Conservation (phyloP, 148 eudicot genomes). For the Mesembryanthemum crystallinum region DNA sequence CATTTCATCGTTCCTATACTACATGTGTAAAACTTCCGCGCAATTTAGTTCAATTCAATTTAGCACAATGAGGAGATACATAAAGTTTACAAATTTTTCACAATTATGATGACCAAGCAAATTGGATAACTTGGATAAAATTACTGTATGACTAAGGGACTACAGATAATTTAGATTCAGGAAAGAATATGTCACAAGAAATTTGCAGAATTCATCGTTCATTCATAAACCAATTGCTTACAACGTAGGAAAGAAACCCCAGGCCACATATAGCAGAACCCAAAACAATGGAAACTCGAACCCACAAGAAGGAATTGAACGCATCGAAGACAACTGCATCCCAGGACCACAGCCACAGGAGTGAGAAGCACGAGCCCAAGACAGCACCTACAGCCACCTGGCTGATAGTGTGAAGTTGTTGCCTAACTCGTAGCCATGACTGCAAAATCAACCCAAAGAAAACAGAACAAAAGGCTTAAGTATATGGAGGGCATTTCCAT, state of each 20-base stretch:
- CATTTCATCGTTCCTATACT: too few relatives aligned
- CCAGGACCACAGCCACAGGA: slow-evolving; percentile 78
- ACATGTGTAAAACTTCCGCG: too few relatives aligned
- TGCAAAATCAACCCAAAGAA: slow-evolving; percentile 27
- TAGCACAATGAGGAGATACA: too few relatives aligned
- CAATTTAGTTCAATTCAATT: too few relatives aligned
- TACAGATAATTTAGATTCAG: not conserved
- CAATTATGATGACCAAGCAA: too few relatives aligned
- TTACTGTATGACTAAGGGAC: not conserved
- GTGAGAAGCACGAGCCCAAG: slow-evolving; percentile 56
- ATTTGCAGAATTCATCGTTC: slow-evolving; percentile 20
- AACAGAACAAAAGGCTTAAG: not conserved
- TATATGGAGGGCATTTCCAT: not conserved
- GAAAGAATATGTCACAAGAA: not conserved
- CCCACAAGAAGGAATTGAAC: slow-evolving; percentile 54
- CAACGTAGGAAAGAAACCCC: slow-evolving; percentile 37
- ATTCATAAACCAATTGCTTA: slow-evolving; percentile 43
- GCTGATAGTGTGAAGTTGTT: slow-evolving; percentile 54
- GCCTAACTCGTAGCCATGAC: slow-evolving; percentile 91
- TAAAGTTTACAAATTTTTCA: too few relatives aligned
- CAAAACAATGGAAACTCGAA: slow-evolving; percentile 46
- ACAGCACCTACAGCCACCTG: slow-evolving; percentile 76
- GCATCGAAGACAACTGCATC: slow-evolving; percentile 44
- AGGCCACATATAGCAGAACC: slow-evolving; percentile 58
- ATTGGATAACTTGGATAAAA: not conserved